phyloP scores from a whole-genome alignment of 768 basidiomycete genomes.

The Pisolithus marmoratus region DNA sequence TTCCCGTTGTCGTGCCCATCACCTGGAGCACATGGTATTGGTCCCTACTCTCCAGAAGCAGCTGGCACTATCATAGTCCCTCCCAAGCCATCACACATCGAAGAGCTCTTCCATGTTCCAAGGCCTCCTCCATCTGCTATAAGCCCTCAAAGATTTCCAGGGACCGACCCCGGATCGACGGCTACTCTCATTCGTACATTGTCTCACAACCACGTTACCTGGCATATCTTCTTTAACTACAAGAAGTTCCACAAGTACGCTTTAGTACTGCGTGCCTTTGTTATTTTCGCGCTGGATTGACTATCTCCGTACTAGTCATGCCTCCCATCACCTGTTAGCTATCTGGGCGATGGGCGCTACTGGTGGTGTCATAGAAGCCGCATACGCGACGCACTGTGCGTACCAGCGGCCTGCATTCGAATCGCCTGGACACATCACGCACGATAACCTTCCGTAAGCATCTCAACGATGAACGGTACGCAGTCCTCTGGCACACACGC shows the following conservation, averaged over 20 bases:
- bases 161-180: slow-evolving; percentile 24
- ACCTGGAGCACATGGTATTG: slow-evolving; percentile 1
- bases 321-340: slow-evolving; percentile 11
- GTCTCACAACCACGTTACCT: slow-evolving; percentile 25
- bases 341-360: slow-evolving; percentile 16
- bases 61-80: slow-evolving; percentile 1
- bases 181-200: slow-evolving; percentile 14
- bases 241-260: slow-evolving; percentile 31
- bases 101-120: slow-evolving; percentile 4
- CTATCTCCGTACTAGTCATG: slow-evolving; percentile 7
- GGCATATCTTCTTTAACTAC: slow-evolving; percentile 33
- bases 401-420: slow-evolving; percentile 33
- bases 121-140: slow-evolving; percentile 6
- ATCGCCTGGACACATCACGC: slow-evolving; percentile 42
- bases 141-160: slow-evolving; percentile 22
- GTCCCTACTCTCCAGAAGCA: slow-evolving; percentile 1
- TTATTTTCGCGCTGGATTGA: neutral
- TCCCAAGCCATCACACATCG: neutral
- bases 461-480: slow-evolving; percentile 11
- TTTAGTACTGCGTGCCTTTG: neutral
- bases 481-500: neutral
- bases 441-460: slow-evolving; percentile 47
- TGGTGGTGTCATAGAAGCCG: slow-evolving; percentile 30
- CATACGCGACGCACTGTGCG: slow-evolving; percentile 27
- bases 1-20: neutral